phyloP scores from a whole-genome alignment of 768 basidiomycete species.

The Dictyophora rubrovolvata region DNA sequence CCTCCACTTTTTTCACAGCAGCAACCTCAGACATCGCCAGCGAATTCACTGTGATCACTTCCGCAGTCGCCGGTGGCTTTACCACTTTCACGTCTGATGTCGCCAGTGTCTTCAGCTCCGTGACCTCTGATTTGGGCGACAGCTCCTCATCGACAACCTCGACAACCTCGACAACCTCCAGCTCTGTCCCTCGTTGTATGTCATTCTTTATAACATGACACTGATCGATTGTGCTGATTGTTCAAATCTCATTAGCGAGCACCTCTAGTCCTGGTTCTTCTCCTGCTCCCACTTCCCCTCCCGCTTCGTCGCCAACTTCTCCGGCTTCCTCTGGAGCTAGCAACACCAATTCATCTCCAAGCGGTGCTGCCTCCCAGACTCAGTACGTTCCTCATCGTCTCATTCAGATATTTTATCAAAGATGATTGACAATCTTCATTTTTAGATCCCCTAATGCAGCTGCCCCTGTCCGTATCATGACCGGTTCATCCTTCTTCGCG shows the following conservation, averaged over 20 bases:
- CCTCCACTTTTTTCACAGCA: not conserved
- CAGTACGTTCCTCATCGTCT: not conserved
- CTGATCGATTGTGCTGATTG: not conserved
- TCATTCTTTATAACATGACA: not conserved
- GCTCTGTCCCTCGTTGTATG: not conserved
- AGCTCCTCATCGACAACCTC: not conserved
- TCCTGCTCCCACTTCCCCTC: no score
- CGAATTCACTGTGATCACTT: not conserved
- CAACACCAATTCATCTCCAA: not conserved
- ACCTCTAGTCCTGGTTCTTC: no score
- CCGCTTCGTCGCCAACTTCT: not conserved
- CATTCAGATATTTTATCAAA: not conserved
- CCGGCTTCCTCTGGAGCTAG: not conserved
- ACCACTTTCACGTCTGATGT: not conserved
- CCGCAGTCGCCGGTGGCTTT: not conserved
- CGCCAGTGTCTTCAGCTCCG: not conserved
- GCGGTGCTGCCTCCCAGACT: not conserved
- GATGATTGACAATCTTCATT: not conserved
- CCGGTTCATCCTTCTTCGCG: not conserved
- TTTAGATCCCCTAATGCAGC: not conserved
- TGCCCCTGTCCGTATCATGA: not conserved
- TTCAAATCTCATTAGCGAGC: not conserved
- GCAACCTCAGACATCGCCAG: not conserved
- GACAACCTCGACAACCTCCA: not conserved
- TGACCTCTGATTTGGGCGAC: no score